Base-by-base conservation (phyloP, 2,329 filamentous ascomycete genomes). In the Aspergillus sojae region DNA sequence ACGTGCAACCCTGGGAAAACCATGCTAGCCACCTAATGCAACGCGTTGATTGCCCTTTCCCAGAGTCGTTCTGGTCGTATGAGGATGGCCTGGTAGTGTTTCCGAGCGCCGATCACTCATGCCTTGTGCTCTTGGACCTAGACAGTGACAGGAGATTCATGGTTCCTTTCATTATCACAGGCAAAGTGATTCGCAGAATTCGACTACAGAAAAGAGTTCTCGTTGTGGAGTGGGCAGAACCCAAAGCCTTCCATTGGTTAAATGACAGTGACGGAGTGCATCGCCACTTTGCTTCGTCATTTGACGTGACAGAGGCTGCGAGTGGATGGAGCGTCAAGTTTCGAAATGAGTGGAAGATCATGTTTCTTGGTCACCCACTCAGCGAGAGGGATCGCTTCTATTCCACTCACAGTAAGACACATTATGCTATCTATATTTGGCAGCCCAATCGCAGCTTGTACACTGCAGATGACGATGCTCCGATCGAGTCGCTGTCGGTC, bases 341-440 rank as follows among this genome's bases (percentile, higher is more conserved):
- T 60, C 84, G 86, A 57, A 85, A 81, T 52, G 86, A 89, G 71
- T 89, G 85, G 84, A 85, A 85, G 69, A 84, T 88, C 43, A 84
- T 88, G 74, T 84, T 84, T 68, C 75, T 85, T 1, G 86, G 85
- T 11, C 77, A 88, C 56, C 82, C 85, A 1, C 70, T 88, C 7
- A 84, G 83, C 68, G 77, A 80, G n/a, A 77, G 80, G 45, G 85
- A 88, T 70, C 83, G 86, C n/a, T 88, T 89, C 79, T 88, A 86
- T 74, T 89, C 86, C 11, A 77, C 84, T 1, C 88, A 90, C 71
- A 88, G 80, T 55, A 71, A 79, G 16, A 85, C 80, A 0, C 86
- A 89, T 71, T 89, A 89, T 74, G 85, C 81, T 45, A 78, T 88
- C 16, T 89, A 89, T 73, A 79, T 85, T 32, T 89, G 86, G 86